phyloP scores from a whole-genome alignment of 768 basidiomycete genomes.

The Guyanaporus albipodus region DNA sequence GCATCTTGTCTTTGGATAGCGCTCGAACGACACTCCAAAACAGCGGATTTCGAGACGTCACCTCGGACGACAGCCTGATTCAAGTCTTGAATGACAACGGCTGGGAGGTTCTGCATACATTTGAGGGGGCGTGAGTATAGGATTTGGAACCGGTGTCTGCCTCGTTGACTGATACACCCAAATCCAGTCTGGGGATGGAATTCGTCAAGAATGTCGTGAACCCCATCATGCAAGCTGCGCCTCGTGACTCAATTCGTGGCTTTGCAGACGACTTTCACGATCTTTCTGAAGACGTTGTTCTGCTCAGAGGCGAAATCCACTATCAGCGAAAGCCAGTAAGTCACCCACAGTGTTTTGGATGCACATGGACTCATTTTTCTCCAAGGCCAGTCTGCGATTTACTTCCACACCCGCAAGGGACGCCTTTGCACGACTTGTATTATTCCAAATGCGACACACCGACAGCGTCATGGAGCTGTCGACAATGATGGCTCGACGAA shows the following conservation, averaged over 20 bases:
- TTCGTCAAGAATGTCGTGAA: constrained; percentile 40
- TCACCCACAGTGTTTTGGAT: not conserved
- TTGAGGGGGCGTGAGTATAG: constrained; percentile 36
- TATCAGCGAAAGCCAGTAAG: constrained; percentile 38
- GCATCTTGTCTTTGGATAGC: constrained; percentile 19
- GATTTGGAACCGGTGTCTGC: not conserved
- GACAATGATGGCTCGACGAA: constrained; percentile 29
- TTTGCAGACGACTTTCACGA: constrained; percentile 37
- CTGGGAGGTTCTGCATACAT: constrained; percentile 37
- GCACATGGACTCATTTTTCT: constrained; percentile 5
- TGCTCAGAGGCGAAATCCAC: constrained; percentile 40
- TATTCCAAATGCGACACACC: constrained; percentile 29
- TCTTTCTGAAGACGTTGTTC: constrained; percentile 35
- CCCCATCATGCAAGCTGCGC: constrained; percentile 36
- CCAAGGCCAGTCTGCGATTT: constrained; percentile 34
- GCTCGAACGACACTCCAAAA: constrained; percentile 19
- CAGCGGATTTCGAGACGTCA: constrained; percentile 11
- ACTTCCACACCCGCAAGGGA: constrained; percentile 30
- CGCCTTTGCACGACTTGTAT: constrained; percentile 31
- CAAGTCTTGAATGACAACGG: constrained; percentile 32
- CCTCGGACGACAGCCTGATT: constrained; percentile 29
- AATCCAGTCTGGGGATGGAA: constrained; percentile 39
- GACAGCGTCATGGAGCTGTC: constrained; percentile 30
- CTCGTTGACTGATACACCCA: constrained; percentile 6
- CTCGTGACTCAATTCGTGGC: constrained; percentile 35